Percentiles rank a stretch among this genome's conserved stretches.
Conservation (phyloP, 2,329 filamentous ascomycete genomes). For the Colletotrichum karsti region DNA sequence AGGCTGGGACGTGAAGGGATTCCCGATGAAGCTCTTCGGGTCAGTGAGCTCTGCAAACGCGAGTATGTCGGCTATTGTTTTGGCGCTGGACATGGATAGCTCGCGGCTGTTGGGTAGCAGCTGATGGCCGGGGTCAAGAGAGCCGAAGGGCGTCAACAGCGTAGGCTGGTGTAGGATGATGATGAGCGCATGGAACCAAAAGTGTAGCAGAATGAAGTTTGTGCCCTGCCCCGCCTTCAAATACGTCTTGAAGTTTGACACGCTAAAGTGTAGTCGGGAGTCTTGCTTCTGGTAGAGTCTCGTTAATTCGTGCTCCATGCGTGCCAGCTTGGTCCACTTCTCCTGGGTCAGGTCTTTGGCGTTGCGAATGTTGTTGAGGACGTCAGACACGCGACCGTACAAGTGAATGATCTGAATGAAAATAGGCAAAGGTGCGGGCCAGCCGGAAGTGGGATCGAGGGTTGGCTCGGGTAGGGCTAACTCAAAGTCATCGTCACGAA, state of each 20-base stretch:
- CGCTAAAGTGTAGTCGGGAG: conserved; percentile 81
- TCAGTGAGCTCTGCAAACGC: conserved; percentile 88
- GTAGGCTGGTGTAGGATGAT: conserved; percentile 88
- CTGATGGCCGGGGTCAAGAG: conserved; percentile 68
- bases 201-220: conserved; percentile 86
- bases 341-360: conserved; percentile 79
- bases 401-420: conserved; percentile 86
- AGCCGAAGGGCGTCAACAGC: conserved; percentile 78
- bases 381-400: conserved; percentile 84
- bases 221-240: conserved; percentile 83
- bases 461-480: conserved; percentile 69
- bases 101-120: conserved; percentile 84
- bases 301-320: conserved; percentile 85
- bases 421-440: conserved; percentile 81
- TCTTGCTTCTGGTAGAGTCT: conserved; percentile 77
- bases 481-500: conserved; percentile 87
- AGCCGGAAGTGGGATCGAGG: conserved; percentile 66
- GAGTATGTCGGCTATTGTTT: conserved; percentile 89
- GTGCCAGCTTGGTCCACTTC: conserved; percentile 74
- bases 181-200: conserved; percentile 89
- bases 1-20: conserved; percentile 88
- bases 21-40: conserved; percentile 85
- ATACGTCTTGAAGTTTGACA: conserved; percentile 86
- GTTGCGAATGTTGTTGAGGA: conserved; percentile 82
- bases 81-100: conserved; percentile 86